Evolutionary conservation across 2,329 filamentous ascomycete genomes (phyloP).

Genomic region (Byssochlamys sp.): DNA sequence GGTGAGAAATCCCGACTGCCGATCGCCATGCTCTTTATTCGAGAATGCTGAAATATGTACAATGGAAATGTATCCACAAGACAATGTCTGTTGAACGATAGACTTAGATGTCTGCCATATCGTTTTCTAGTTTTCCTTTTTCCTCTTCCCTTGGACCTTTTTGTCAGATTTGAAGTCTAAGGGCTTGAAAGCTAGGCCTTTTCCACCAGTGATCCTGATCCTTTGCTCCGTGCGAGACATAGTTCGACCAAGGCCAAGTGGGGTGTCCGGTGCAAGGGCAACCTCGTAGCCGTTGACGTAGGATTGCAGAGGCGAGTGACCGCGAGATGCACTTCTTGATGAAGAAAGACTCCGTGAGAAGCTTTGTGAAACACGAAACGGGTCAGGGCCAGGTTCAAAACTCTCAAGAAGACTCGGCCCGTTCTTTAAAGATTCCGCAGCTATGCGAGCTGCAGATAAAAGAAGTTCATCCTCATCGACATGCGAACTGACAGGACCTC

Average conservation of each 20-base stretch:
- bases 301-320: slow-evolving; percentile 18
- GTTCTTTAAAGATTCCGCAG: slow-evolving; percentile 29
- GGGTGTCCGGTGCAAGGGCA: slow-evolving; percentile 29
- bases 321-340: slow-evolving; percentile 15
- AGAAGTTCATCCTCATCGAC: slow-evolving; percentile 35
- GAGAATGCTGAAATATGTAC: not conserved
- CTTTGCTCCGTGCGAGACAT: slow-evolving; percentile 36
- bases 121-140: not conserved
- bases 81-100: not conserved
- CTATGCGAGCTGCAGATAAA: slow-evolving; percentile 32
- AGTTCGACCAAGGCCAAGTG: slow-evolving; percentile 28
- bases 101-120: not conserved
- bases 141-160: slow-evolving; percentile 9
- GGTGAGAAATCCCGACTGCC: not conserved
- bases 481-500: slow-evolving; percentile 14
- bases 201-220: slow-evolving; percentile 34
- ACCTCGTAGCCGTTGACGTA: slow-evolving; percentile 32
- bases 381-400: slow-evolving; percentile 13
- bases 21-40: not conserved
- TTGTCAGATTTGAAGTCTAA: slow-evolving; percentile 20
- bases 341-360: slow-evolving; percentile 18
- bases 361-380: slow-evolving; percentile 17
- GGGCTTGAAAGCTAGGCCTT: slow-evolving; percentile 34
- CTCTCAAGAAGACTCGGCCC: slow-evolving; percentile 25
- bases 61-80: not conserved